These are phyloP conservation scores for Solanum clarkiae DNA, from an alignment of 257 asterid genomes.

Conservation along the genomic window DNA sequence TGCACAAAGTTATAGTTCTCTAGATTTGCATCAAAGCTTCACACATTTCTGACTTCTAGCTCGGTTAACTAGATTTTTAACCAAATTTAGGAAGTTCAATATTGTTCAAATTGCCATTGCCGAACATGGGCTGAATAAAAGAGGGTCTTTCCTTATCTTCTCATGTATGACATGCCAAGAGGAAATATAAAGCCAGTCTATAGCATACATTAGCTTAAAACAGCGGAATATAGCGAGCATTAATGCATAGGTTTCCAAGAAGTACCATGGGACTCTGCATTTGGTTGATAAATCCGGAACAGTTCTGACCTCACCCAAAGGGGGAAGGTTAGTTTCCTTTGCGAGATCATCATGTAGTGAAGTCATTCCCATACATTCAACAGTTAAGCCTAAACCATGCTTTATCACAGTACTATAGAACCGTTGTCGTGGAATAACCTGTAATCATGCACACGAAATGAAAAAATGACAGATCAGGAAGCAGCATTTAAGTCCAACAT, in stretches of 20 bases:
- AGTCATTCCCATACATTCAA: slow-evolving; percentile 66
- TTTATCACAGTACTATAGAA: slow-evolving; percentile 42
- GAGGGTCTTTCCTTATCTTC: neutral
- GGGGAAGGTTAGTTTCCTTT: slow-evolving; percentile 52
- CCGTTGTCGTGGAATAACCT: slow-evolving; percentile 67
- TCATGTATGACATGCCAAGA: neutral
- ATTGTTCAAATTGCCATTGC: neutral
- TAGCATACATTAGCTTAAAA: neutral
- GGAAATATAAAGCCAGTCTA: neutral
- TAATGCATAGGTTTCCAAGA: neutral
- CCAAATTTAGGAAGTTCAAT: neutral
- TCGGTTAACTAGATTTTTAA: neutral
- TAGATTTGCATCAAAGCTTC: neutral
- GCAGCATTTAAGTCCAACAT: neutral
- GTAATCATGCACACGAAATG: neutral
- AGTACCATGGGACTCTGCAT: slow-evolving; percentile 61
- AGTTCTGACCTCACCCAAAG: slow-evolving; percentile 75
- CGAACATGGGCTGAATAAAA: neutral
- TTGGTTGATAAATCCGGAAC: slow-evolving; percentile 73
- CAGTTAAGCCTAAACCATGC: slow-evolving; percentile 68
- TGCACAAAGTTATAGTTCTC: neutral
- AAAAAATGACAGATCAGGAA: neutral
- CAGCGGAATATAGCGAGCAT: neutral
- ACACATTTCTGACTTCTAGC: neutral
- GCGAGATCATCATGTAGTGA: slow-evolving; percentile 62